Percentiles rank a stretch among this genome's conserved stretches.
Conservation (phyloP, 148 eudicot genomes). For the Beta vulgaris region DNA sequence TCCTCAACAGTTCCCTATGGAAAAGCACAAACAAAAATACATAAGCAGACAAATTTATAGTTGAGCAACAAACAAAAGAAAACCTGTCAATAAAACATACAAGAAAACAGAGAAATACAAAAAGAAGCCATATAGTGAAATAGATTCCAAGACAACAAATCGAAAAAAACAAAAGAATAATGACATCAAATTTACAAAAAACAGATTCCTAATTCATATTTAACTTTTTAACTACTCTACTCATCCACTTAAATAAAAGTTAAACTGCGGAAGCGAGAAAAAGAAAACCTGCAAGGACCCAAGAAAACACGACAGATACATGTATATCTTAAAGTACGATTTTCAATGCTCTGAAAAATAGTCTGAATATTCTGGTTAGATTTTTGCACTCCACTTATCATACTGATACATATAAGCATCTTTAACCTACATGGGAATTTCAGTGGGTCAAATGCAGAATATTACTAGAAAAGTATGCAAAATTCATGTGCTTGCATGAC, state of each 20-base stretch:
- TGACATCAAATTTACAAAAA: background rate
- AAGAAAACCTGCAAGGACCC: background rate
- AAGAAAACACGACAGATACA: background rate
- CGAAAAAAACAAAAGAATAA: background rate
- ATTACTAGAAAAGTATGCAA: background rate
- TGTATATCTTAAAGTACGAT: background rate
- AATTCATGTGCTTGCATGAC: background rate
- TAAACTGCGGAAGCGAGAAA: too few species aligned
- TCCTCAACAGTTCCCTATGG: constrained; percentile 35
- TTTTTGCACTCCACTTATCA: background rate
- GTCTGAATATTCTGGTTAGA: background rate
- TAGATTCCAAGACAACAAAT: background rate
- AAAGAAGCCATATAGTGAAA: background rate
- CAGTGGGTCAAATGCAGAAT: background rate
- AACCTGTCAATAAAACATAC: background rate
- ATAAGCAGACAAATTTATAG: background rate
- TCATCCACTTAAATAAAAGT: background rate
- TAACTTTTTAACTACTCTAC: background rate
- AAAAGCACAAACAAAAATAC: constrained; percentile 2
- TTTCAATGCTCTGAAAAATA: background rate
- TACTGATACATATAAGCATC: background rate
- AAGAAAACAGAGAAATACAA: background rate
- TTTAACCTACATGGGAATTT: background rate
- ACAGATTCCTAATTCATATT: background rate
- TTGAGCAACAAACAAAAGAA: background rate